Evolutionary conservation across 495 filamentous ascomycete species (phyloP).

Genomic region (Neurospora sublineolata): DNA sequence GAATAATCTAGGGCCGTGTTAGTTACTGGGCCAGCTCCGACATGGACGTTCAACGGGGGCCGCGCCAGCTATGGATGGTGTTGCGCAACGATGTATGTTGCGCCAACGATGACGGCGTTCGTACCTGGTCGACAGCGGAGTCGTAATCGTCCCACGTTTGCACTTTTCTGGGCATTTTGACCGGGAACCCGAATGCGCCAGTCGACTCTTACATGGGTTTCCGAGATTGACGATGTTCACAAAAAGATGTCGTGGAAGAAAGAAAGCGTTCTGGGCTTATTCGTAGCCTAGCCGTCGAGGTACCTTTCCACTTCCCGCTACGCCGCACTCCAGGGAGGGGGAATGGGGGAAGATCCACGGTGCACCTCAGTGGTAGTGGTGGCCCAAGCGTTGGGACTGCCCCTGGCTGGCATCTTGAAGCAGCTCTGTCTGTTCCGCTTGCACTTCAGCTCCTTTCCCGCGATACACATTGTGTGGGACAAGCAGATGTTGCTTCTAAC

Average conservation of each 20-base stretch:
- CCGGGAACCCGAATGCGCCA: neutral
- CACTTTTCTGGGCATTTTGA: slow-evolving; percentile 34
- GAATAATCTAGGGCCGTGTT: slow-evolving; percentile 56
- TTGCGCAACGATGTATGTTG: neutral
- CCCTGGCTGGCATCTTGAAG: neutral
- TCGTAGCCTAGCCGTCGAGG: neutral
- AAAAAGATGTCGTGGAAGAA: neutral
- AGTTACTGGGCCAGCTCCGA: neutral
- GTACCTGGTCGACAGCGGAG: slow-evolving; percentile 40
- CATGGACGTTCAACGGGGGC: neutral
- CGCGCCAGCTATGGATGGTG: neutral
- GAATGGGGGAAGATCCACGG: neutral
- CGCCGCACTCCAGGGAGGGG: neutral
- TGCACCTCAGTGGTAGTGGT: neutral
- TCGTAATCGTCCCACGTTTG: slow-evolving; percentile 45
- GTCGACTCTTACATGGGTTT: neutral
- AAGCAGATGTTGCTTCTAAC: neutral
- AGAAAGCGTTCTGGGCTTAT: neutral
- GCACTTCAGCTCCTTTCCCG: neutral
- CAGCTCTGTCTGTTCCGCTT: neutral
- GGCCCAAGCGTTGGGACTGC: neutral
- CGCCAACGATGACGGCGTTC: neutral
- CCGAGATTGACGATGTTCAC: neutral
- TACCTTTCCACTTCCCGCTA: neutral
- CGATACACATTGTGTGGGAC: neutral